phyloP scores from a whole-genome alignment of 306 rosid genomes.

The Quercus aquifolioides region DNA sequence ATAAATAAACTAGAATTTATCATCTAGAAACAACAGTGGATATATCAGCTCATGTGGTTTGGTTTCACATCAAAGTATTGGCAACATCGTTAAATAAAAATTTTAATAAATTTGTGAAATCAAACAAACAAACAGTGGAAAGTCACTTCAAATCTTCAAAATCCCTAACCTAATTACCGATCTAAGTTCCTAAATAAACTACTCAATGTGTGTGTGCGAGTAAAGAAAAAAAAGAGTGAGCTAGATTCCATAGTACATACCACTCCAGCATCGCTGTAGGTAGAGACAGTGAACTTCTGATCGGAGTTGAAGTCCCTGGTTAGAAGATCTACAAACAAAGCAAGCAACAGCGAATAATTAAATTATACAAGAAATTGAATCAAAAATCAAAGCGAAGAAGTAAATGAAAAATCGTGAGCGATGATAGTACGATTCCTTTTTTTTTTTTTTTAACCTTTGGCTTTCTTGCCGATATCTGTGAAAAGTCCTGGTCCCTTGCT shows the following conservation, averaged over 20 bases:
- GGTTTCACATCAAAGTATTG: neutral
- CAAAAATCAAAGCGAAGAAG: neutral
- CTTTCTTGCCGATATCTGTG: conserved; percentile 83
- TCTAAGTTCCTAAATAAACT: neutral
- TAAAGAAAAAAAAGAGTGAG: neutral
- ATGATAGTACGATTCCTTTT: too few relatives aligned
- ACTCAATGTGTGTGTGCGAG: too few relatives aligned
- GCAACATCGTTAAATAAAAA: neutral
- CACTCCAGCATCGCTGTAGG: conserved; percentile 77
- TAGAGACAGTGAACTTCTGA: conserved; percentile 69
- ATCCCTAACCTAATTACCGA: neutral
- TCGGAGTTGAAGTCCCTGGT: conserved; percentile 76
- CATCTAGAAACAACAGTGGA: neutral
- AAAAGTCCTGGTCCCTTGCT: conserved; percentile 87
- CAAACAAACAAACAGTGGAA: neutral
- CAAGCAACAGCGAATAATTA: conserved; percentile 18
- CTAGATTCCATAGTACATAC: conserved; percentile 25
- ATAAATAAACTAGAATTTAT: neutral
- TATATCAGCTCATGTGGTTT: neutral
- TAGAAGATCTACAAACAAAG: conserved; percentile 58
- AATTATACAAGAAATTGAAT: neutral
- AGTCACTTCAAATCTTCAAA: neutral
- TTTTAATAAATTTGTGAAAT: neutral
- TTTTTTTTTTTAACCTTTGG: conserved; percentile 51
- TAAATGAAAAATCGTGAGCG: too few relatives aligned